These are phyloP conservation scores for Penicillium silybi DNA, from an alignment of 495 filamentous ascomycete genomes.

Conservation along the genomic window DNA sequence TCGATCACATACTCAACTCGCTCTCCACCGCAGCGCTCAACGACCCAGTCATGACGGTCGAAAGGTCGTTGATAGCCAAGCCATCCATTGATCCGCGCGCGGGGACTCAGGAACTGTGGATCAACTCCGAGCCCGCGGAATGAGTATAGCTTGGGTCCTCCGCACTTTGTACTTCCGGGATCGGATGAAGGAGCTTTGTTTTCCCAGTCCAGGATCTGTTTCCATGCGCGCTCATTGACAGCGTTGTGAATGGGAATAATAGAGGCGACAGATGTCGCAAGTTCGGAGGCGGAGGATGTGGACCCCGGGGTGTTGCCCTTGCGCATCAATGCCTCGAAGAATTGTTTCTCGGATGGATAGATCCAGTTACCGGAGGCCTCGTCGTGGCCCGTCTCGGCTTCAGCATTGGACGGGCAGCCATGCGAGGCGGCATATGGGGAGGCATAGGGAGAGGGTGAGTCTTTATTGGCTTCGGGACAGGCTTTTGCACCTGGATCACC, in stretches of 20 bases:
- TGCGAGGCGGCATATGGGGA: constrained; percentile 34
- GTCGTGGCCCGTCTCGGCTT: constrained; percentile 67
- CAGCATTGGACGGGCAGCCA: constrained; percentile 60
- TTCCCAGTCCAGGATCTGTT: constrained; percentile 84
- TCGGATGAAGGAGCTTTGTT: constrained; percentile 48
- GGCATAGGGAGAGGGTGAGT: constrained; percentile 26
- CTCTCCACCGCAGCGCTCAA: constrained; percentile 82
- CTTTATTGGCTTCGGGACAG: constrained; percentile 27
- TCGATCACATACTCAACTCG: constrained; percentile 94
- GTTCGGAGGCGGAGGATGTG: constrained; percentile 35
- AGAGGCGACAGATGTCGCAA: constrained; percentile 71
- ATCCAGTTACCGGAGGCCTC: constrained; percentile 78
- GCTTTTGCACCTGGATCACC: constrained; percentile 31
- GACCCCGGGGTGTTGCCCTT: constrained; percentile 56
- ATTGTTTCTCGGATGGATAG: constrained; percentile 92
- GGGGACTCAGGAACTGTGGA: constrained; percentile 69
- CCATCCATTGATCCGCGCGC: constrained; percentile 72
- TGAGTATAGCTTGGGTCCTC: constrained; percentile 76
- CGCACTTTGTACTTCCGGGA: constrained; percentile 59
- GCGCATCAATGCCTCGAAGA: constrained; percentile 90
- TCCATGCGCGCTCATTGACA: constrained; percentile 87
- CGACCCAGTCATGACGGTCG: constrained; percentile 95
- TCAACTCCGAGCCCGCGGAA: constrained; percentile 67
- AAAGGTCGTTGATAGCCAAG: constrained; percentile 89
- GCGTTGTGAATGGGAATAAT: constrained; percentile 98